Conservation (phyloP, 176 grass and related monocot genomes). For the Bothriochloa decipiens region DNA sequence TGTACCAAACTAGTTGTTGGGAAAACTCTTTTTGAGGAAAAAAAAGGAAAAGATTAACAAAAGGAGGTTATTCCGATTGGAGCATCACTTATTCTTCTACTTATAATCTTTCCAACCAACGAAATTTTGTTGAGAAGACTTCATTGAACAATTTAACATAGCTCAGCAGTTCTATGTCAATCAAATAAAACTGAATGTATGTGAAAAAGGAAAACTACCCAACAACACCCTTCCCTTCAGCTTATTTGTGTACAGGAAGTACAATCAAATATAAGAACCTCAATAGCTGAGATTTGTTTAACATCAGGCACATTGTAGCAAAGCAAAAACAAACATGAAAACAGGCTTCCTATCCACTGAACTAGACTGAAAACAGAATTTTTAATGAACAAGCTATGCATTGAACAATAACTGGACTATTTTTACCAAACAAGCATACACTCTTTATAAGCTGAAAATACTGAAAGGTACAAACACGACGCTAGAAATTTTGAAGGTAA, state of each 20-base stretch:
- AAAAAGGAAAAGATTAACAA: not conserved
- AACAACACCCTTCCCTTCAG: not conserved
- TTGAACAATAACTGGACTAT: not conserved
- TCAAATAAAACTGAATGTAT: constrained; percentile 9
- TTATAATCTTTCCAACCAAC: constrained; percentile 12
- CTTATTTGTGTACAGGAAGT: not conserved
- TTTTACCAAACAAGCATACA: not conserved
- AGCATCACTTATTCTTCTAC: not conserved
- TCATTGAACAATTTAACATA: constrained; percentile 8
- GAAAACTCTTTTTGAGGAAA: not conserved
- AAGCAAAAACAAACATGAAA: constrained; percentile 4
- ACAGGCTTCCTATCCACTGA: not conserved
- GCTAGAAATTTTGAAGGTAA: not conserved
- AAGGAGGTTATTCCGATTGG: not conserved
- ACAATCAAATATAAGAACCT: not conserved
- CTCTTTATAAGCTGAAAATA: not conserved
- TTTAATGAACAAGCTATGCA: not conserved
- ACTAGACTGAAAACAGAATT: not conserved
- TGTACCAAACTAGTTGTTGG: not conserved
- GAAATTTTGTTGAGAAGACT: not conserved
- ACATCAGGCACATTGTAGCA: not conserved
- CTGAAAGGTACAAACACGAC: not conserved
- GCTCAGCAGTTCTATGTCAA: constrained; percentile 12
- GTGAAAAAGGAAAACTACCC: not conserved
- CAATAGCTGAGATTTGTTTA: not conserved